Evolutionary conservation across 352 stramenopile genomes (phyloP), one percentile per base, ranked within the genome.

Genomic region (Phytophthora ohioensis): DNA sequence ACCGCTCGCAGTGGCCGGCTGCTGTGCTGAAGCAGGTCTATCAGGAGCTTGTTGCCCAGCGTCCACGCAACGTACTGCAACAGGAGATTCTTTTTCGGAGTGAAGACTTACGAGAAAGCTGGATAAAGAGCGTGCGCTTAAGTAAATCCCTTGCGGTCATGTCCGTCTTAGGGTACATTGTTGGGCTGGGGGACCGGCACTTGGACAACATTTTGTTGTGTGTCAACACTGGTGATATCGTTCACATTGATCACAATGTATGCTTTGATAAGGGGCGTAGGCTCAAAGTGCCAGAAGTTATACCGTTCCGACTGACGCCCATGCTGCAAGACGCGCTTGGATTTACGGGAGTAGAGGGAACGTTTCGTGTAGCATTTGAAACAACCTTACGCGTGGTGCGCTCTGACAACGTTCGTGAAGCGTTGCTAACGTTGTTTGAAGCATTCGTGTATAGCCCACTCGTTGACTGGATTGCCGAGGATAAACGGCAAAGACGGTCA

Each of bases 231-330:
- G 92, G 91, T 2, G 86, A 97, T 35, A 68, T 98, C 10, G 81
- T 98, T 8, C 93, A 98, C 62, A 98, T 98, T 42, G 93, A 98
- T 66, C 96, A 97, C 77, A 97, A 96, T 47, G 83, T 98, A 6
- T 97, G 89, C 57, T 98, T 98, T 55, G 93, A 98, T 63, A 94
- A 92, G 58, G 93, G 93, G 3, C 72, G 74, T 36, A 89, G 79
- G 52, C 79, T 98, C 0, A 96, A 96, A 60, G 90, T 96, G 6
- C 92, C 93, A 5, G 93, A 98, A 67, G 66, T 95, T 35, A 93
- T 98, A 17, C 93, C 93, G 8, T 98, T 98, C 55, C 90, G 93
- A 17, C 64, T 98, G 12, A 98, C 93, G 10, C 84, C 82, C 7
- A 91, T 92, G 61, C 67, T 98, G 21, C 75, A 91, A 52, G 83